Percentiles rank a stretch among this genome's conserved stretches.
Evolutionary conservation across 1,284 basidiomycete species (phyloP).

Genomic region (Heterobasidion irregulare): DNA sequence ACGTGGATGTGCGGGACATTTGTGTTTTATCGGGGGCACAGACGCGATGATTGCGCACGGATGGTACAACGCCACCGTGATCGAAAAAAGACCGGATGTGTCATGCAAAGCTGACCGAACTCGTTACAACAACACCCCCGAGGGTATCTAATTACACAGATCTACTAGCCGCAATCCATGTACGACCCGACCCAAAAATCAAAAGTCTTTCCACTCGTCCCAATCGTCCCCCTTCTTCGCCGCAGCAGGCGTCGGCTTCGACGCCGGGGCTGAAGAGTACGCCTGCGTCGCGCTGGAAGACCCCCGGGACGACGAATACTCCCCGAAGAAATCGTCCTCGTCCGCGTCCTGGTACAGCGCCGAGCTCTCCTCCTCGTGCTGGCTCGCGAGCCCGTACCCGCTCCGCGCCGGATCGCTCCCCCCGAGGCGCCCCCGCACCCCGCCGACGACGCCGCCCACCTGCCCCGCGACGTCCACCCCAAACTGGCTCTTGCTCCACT

Average conservation of each 20-base stretch:
- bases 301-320: conserved; percentile 27
- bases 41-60: conserved; percentile 4
- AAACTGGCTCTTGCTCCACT: conserved; percentile 64
- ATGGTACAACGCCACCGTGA: neutral
- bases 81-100: too few relatives aligned
- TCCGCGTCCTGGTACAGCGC: conserved; percentile 43
- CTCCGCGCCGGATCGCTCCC: conserved; percentile 28
- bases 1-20: neutral
- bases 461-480: conserved; percentile 75
- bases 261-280: conserved; percentile 11
- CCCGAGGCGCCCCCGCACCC: conserved; percentile 40
- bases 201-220: conserved; percentile 77
- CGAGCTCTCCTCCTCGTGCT: conserved; percentile 40
- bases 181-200: too few relatives aligned
- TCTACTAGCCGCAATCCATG: too few relatives aligned
- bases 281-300: conserved; percentile 8
- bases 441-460: conserved; percentile 50
- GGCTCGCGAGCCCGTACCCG: conserved; percentile 41
- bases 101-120: too few relatives aligned
- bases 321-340: conserved; percentile 48
- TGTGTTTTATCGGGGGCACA: neutral
- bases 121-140: neutral
- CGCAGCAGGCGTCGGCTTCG: conserved; percentile 12
- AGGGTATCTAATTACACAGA: neutral
- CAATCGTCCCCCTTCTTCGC: conserved; percentile 47